These are phyloP conservation scores for Phyllachora maydis DNA, from an alignment of 2,329 filamentous ascomycete genomes.

Conservation along the genomic window DNA sequence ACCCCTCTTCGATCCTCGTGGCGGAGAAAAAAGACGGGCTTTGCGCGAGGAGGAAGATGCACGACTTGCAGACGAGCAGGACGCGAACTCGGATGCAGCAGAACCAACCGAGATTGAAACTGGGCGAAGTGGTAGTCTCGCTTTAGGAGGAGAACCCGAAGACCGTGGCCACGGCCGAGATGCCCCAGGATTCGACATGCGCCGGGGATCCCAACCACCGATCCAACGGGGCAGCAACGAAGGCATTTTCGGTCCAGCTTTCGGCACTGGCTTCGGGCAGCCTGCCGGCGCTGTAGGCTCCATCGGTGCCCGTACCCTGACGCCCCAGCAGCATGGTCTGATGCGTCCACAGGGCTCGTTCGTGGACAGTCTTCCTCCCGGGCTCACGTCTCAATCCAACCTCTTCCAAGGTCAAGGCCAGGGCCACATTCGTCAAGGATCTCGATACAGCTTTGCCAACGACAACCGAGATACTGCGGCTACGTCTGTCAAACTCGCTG, in stretches of 20 bases:
- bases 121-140: constrained; percentile 66
- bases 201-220: constrained; percentile 54
- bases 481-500: constrained; percentile 52
- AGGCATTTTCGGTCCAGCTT: constrained; percentile 30
- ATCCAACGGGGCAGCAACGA: constrained; percentile 52
- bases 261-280: constrained; percentile 25
- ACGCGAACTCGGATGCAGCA: constrained; percentile 21
- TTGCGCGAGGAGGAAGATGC: constrained; percentile 54
- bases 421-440: constrained; percentile 64
- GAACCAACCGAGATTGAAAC: constrained; percentile 49
- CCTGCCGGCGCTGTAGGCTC: constrained; percentile 29
- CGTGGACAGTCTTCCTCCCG: constrained; percentile 23
- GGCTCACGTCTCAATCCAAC: constrained; percentile 27
- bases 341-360: constrained; percentile 23
- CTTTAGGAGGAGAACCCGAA: constrained; percentile 83
- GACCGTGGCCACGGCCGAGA: constrained; percentile 41
- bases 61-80: constrained; percentile 22
- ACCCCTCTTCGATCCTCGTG: constrained; percentile 63
- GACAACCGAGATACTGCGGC: constrained; percentile 40
- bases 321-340: constrained; percentile 67
- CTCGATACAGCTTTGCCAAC: constrained; percentile 72
- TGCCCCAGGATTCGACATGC: constrained; percentile 28
- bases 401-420: constrained; percentile 37
- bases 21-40: constrained; percentile 61
- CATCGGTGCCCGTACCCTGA: constrained; percentile 52